Base-by-base conservation (phyloP, 2,329 filamentous ascomycete species). In the Pyrenophora tritici-repentis region DNA sequence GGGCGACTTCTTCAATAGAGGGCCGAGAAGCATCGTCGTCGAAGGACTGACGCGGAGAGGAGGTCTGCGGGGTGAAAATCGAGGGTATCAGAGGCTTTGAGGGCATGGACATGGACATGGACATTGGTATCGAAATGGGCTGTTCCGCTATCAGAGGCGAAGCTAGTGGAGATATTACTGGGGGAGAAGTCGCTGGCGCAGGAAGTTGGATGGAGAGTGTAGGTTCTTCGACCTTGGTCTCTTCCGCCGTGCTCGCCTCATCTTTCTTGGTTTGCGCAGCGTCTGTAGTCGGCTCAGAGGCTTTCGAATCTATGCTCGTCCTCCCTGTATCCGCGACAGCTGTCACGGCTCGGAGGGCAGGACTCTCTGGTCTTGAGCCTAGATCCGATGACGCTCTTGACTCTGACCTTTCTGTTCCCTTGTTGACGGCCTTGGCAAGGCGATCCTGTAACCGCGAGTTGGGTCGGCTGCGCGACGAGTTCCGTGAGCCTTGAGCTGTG, bases 401-500 rank as follows among this genome's bases (percentile, higher is more conserved):
- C 46, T 77, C 79, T 33, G 74, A 70, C 2, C 77, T 71, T n/a
- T 79, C 76, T 50, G 81, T 83, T 67, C 88, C 90, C 52, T 87
- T 87, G 3, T 87, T 90, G 65, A 97, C 85, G 24, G 92, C 94
- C 67, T 90, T 90, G 24, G 93, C 93, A 53, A 99, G 81, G 55
- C 91, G 84, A 71, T 96, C 92, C 70, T 97, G 92, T 36, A 99
- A 79, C 44, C 91, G 85, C 63, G 95, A 91, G 74, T 91, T 94
- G 54, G 83, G 78, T 59, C 85, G 83, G 56, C 80, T 84, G 35
- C 82, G 84, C 4, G 88, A 88, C 17, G 87, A 82, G 58, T 79
- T 84, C 67, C 87, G 83, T 42, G 87, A 86, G 47, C 81, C 74
- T 53, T 70, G 79, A 81, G 41, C 14, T 34, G 16, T 33, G 52